Evolutionary conservation across 345 rosid genomes (phyloP).

Genomic region (Carallia pectinifolia): DNA sequence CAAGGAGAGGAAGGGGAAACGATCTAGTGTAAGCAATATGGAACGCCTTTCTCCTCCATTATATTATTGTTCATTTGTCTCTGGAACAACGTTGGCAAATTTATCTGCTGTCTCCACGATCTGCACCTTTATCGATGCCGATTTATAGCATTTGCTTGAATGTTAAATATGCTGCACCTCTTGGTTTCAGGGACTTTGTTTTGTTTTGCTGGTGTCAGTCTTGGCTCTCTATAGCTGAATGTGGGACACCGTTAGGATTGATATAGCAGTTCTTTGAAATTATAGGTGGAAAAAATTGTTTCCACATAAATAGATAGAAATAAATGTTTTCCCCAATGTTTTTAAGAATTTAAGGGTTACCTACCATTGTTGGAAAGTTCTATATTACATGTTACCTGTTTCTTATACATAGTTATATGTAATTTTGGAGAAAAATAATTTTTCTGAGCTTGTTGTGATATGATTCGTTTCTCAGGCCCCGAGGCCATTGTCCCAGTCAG

Average conservation of each 20-base stretch:
- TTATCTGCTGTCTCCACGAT: too few species aligned
- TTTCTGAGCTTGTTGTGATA: background rate
- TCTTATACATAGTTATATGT: background rate
- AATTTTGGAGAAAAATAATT: too few species aligned
- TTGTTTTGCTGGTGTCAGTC: background rate
- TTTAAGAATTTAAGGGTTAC: background rate
- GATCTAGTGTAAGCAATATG: conserved; percentile 48
- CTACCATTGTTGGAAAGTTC: background rate
- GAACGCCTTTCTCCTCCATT: background rate
- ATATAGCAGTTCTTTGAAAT: background rate
- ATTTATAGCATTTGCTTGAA: too few species aligned
- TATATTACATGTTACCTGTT: background rate
- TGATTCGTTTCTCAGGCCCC: conserved; percentile 46
- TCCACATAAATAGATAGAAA: background rate
- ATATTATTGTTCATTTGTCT: background rate
- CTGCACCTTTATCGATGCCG: too few species aligned
- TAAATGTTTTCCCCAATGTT: background rate
- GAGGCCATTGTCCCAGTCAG: conserved; percentile 65
- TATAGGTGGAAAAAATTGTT: background rate
- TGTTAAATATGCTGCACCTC: too few species aligned
- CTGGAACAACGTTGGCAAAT: background rate
- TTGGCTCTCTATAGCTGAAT: background rate
- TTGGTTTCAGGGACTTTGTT: too few species aligned
- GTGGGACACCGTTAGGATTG: background rate
- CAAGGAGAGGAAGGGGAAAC: conserved; percentile 79